Evolutionary conservation across 176 grass and related monocot species (phyloP).

Genomic region (Hyparrhenia diplandra): DNA sequence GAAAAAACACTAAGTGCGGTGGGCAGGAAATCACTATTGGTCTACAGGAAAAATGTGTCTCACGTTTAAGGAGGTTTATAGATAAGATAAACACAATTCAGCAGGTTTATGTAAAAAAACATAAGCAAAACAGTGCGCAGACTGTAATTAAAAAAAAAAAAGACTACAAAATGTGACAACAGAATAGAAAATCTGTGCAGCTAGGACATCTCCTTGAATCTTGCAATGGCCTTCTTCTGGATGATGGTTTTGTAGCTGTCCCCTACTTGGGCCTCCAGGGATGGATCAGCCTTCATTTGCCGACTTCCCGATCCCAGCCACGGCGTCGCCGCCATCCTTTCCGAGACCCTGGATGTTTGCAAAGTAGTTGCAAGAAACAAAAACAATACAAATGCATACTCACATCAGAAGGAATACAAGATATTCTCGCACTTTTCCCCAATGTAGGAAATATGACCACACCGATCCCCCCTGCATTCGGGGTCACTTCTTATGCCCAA

Average conservation of each 20-base stretch:
- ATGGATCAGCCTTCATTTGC: slow-evolving; percentile 54
- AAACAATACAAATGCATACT: no score
- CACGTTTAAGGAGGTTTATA: no score
- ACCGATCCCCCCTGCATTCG: no score
- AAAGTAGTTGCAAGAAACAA: no score
- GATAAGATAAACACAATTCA: neutral
- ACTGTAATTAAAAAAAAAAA: neutral
- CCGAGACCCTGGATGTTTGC: no score
- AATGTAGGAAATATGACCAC: no score
- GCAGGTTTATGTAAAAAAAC: neutral
- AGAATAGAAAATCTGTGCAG: neutral
- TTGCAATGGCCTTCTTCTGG: slow-evolving; percentile 95
- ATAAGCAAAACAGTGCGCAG: neutral
- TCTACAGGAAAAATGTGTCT: no score
- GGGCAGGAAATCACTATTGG: no score
- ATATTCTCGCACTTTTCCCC: no score
- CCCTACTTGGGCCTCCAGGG: slow-evolving; percentile 72
- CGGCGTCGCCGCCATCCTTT: slow-evolving; percentile 71
- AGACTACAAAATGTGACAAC: neutral
- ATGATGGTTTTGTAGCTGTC: slow-evolving; percentile 95
- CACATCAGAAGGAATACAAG: no score
- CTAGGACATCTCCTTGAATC: slow-evolving; percentile 5
- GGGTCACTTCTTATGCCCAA: no score
- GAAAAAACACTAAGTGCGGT: no score
- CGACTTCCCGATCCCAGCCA: slow-evolving; percentile 84